Evolutionary conservation across 2,329 filamentous ascomycete species (phyloP), one percentile per base, ranked within the genome.

Genomic region (Penicillium sp.): DNA sequence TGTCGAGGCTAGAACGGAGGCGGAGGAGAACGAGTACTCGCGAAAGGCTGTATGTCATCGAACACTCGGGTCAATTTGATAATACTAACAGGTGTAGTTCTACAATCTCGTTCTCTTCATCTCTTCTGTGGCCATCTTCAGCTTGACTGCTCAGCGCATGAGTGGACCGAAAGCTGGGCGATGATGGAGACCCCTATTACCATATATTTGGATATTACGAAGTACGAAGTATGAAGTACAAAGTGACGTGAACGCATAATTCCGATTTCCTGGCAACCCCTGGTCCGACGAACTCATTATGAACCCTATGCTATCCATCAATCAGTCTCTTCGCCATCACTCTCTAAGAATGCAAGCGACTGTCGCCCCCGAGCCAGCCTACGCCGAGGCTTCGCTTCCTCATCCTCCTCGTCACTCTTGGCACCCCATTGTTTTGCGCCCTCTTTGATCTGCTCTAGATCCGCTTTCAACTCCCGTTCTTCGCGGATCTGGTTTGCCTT

Each of bases 31-130:
- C 73, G 89, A 92, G 58, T 94, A 97, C 65, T 97, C 94, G 14
- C 83, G 94, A 64, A 95, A 88, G 75, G 94, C 94, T 50, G 94
- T 97, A 78, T 70, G 89, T 76, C 39, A 44, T 24, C 24, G 20
- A 31, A 54, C 55, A 1, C 22, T 14, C 24, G 14, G 16, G 20
- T 7, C 2, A 5, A 34, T 32, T 43, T 5, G 6, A 43, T 26
- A 4, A n/a, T 31, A 13, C 58, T 67, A 34, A 69, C 35, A 20
- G 10, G 7, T n/a, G 9, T 47, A 74, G 94, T 99, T 99, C 74
- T 99, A 99, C 77, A 97, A 99, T 69, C 85, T 96, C 0, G 92
- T 97, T 1, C 80, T 97, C 2, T 99, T 97, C 78, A 93, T 99
- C 81, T 94, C 92, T 24, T 97, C 94, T 0, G 89, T 99, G 24